These are phyloP conservation scores for Aspergillus awamori DNA, from an alignment of 2,329 filamentous ascomycete genomes.

Conservation along the genomic window DNA sequence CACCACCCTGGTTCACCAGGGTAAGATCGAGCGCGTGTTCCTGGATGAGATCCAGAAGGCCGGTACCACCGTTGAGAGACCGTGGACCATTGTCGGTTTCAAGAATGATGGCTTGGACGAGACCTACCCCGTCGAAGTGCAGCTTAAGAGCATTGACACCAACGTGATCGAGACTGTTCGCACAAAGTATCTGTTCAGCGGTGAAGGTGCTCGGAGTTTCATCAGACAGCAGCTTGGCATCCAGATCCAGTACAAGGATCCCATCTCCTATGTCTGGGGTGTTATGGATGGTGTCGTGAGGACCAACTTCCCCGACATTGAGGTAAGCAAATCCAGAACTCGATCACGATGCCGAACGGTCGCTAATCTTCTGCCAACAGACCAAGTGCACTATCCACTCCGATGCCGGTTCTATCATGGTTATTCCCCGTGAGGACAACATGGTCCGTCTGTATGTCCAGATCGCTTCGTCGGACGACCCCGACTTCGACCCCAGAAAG, in stretches of 20 bases:
- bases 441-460: constrained; percentile 57
- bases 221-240: constrained; percentile 67
- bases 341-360: not conserved
- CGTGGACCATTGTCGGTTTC: constrained; percentile 65
- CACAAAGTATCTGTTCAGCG: constrained; percentile 65
- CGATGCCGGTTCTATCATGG: constrained; percentile 65
- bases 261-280: constrained; percentile 66
- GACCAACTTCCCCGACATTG: constrained; percentile 66
- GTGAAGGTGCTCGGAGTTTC: constrained; percentile 64
- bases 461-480: constrained; percentile 64
- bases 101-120: constrained; percentile 62
- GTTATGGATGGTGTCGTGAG: constrained; percentile 68
- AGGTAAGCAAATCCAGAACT: constrained; percentile 41
- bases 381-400: constrained; percentile 71
- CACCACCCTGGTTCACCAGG: constrained; percentile 65
- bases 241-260: constrained; percentile 65
- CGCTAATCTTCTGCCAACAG: constrained; percentile 32
- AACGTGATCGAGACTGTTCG: constrained; percentile 66
- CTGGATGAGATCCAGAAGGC: constrained; percentile 64
- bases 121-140: constrained; percentile 79
- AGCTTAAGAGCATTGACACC: constrained; percentile 75
- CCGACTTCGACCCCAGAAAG: constrained; percentile 64
- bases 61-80: constrained; percentile 58
- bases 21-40: constrained; percentile 64
- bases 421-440: constrained; percentile 57